Evolutionary conservation across 345 rosid genomes (phyloP), one percentile per base, ranked within the genome.

Genomic region (Pistacia integerrima): DNA sequence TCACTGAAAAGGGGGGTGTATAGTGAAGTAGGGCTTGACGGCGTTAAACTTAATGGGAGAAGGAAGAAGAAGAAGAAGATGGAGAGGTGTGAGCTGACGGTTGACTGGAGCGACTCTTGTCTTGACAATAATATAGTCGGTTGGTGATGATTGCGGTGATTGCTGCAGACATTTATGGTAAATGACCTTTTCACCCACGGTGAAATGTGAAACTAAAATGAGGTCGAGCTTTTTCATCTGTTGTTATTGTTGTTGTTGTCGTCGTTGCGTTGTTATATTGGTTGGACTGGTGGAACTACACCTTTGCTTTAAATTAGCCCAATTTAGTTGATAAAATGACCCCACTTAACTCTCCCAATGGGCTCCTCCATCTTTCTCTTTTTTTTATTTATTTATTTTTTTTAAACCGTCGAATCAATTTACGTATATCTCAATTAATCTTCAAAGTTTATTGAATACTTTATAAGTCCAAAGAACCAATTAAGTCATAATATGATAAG

Each of bases 21-120:
- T 48, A 56, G 78, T 61, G 76, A 30, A 64, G 74, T 44, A 3
- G 79, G 60, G 77, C 64, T 25, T 58, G 71, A 70, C 67, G 81
- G 76, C 70, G 66, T 70, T 60, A 44, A 63, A 35, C 20, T 30
- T 64, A 66, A 57, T 78, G 48, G 20, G 44, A 41, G 30, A 41
- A 20, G 11, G 1, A n/a, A 7, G 28, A 20, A 54, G 28, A 41
- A 30, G 6, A 1, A 20, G 33, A 69, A 54, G 35, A 13, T 22
- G 55, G 28, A 38, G 13, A 4, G 13, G 10, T 2, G 36, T 38
- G 41, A 13, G 71, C 64, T 54, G 70, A 74, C 77, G 22, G 12
- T 12, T 33, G 55, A 54, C 20, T 16, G 4, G 28, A 16, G 28
- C 60, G 56, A 44, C 17, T 60, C 16, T 2, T 17, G 14, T 71